These are phyloP conservation scores for Colletotrichum sp. DNA, from an alignment of 2,329 filamentous ascomycete genomes.

Conservation along the genomic window DNA sequence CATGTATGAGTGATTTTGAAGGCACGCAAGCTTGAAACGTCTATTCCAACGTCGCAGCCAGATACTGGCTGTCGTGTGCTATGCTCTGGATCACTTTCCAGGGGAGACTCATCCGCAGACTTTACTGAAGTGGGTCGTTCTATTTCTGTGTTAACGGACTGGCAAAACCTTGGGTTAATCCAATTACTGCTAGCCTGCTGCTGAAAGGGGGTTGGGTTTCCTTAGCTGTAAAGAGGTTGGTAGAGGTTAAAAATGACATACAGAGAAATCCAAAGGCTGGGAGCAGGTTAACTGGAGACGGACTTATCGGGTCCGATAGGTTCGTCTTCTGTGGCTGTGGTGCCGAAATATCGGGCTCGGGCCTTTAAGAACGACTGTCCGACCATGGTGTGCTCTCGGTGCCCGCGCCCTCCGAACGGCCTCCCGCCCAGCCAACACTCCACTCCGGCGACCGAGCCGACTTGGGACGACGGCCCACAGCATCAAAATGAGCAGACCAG, in stretches of 20 bases:
- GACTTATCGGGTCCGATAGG: background rate
- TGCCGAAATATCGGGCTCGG: background rate
- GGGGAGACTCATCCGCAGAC: no score
- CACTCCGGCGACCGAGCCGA: background rate
- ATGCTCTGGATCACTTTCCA: no score
- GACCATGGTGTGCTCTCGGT: background rate
- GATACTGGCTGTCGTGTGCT: no score
- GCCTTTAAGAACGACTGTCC: background rate
- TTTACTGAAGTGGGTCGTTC: background rate
- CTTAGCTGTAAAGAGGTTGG: background rate
- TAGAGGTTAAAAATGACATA: background rate
- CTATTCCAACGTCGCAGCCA: no score
- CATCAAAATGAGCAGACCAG: background rate
- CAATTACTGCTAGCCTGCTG: accelerated
- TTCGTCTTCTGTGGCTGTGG: background rate
- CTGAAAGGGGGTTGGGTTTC: background rate
- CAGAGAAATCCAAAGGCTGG: background rate
- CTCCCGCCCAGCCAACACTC: background rate
- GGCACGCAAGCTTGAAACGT: no score
- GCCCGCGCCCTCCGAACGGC: constrained; percentile 3
- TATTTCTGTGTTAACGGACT: background rate
- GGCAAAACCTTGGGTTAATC: background rate
- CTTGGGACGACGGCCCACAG: background rate
- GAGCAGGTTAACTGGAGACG: background rate
- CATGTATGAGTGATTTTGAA: no score